These are phyloP conservation scores for Aspergillus incahuasiensis DNA, from an alignment of 495 filamentous ascomycete genomes.

Conservation along the genomic window DNA sequence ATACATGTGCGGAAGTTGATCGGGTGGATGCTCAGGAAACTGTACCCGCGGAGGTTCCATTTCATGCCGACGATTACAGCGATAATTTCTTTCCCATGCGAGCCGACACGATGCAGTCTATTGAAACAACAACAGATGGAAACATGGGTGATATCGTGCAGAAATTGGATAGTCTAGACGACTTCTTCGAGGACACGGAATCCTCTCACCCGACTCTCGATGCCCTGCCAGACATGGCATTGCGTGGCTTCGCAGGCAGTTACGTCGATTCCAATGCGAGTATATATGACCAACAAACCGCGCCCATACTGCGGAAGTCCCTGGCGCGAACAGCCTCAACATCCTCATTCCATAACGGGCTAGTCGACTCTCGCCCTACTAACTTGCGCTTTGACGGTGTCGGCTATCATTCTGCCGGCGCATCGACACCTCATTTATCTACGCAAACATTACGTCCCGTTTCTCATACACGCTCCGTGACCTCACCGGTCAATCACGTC, in stretches of 20 bases:
- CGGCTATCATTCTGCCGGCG: conserved; percentile 54
- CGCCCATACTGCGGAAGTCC: conserved; percentile 84
- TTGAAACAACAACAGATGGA: conserved; percentile 70
- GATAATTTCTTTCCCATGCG: conserved; percentile 75
- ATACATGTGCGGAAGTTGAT: conserved; percentile 72
- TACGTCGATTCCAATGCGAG: conserved; percentile 73
- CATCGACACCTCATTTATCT: conserved; percentile 20
- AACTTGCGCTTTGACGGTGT: conserved; percentile 52
- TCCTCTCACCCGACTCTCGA: conserved; percentile 44
- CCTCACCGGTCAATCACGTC: conserved; percentile 60
- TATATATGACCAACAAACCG: conserved; percentile 89
- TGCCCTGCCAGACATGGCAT: conserved; percentile 43
- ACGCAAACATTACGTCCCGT: conserved; percentile 43
- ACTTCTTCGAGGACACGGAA: conserved; percentile 79
- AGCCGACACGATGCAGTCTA: conserved; percentile 87
- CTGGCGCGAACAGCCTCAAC: conserved; percentile 65
- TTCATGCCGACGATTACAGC: conserved; percentile 82
- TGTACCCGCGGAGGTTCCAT: conserved; percentile 81
- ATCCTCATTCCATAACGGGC: conserved; percentile 83
- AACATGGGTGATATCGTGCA: conserved; percentile 82
- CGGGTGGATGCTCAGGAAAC: conserved; percentile 52
- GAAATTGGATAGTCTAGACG: conserved; percentile 88
- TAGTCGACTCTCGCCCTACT: conserved; percentile 64
- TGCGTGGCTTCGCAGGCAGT: conserved; percentile 60
- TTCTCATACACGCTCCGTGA: conserved; percentile 68